Base-by-base conservation (phyloP, 768 basidiomycete species). In the Sarcodon aspratus region DNA sequence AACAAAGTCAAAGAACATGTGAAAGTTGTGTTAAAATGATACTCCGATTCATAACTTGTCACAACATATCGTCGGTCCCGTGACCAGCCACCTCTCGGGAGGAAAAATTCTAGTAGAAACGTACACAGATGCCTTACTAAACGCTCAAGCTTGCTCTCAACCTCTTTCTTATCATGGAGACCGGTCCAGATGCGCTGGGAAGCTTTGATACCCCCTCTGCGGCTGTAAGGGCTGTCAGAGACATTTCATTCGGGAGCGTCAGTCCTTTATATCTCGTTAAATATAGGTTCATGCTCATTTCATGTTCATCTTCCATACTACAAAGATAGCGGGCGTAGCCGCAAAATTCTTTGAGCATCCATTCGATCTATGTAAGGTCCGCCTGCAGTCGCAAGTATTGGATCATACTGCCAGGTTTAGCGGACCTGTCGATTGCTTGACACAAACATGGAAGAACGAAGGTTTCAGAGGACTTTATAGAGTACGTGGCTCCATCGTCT, bases 261-360 rank as follows among this genome's bases (percentile, higher is more conserved):
- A 45, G 59, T 50, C 48, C 11, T 12, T 32, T 17, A 27, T 15
- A 1, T 12, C 7, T 33, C 17, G 37, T 17, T 10, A 3, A 7
- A 32, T 21, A 9, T 31, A 3, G 32, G 36, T 5, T 46, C 15
- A 31, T 6, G 15, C n/a, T 32, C 10, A 46, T 21, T 8, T 45
- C 36, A 17, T 11, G n/a, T 31, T 12, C 1, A 38, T 17, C 15
- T 13, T 40, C 21, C 32, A 17, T 38, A n/a, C n/a, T 10, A 8
- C 34, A 7, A 17, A 91, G 89, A 66, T 80, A 48, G 89, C 93
- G 48, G 94, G 94, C 21, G 91, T 95, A 71, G 70, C 77, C 8
- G 83, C 92, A 17, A 89, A 91, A 65, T 70, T 92, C 12, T 82
- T 96, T 53, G 93, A 95, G 67, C 91, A 96, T 61, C 95, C 95